A percentile compares a stretch with the other conserved stretches of the same genome.
Evolutionary conservation across 2,329 filamentous ascomycete species (phyloP).

Genomic region (Colletotrichum sp.): DNA sequence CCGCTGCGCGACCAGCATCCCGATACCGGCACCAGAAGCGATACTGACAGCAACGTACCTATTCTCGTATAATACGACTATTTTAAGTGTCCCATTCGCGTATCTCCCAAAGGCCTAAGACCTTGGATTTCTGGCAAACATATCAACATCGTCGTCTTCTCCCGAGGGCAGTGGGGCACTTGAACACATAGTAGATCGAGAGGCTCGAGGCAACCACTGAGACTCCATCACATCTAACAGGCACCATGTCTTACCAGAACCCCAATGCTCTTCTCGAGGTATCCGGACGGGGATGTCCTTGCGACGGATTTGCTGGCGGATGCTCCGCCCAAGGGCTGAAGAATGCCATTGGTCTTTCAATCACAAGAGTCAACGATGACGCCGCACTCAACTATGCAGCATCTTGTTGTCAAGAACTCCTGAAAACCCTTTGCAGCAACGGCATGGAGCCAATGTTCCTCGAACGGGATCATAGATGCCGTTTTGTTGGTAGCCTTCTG

Average conservation of each 20-base stretch:
- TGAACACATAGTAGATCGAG: neutral
- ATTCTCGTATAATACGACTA: fast-evolving
- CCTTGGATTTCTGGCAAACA: neutral
- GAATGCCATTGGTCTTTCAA: neutral
- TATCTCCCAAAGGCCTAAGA: neutral
- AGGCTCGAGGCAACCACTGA: neutral
- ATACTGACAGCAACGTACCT: neutral
- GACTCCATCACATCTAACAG: neutral
- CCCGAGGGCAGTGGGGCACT: neutral
- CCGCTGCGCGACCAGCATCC: neutral
- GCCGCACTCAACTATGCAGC: neutral
- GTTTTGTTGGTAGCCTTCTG: neutral
- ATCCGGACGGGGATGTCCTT: neutral
- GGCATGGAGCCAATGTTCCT: neutral
- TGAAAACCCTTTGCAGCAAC: fast-evolving
- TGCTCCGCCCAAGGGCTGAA: neutral
- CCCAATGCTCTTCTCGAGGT: neutral
- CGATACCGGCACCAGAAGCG: neutral
- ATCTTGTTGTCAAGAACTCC: neutral
- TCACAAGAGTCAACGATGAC: neutral
- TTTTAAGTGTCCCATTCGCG: neutral
- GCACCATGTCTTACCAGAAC: neutral
- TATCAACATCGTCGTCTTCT: neutral
- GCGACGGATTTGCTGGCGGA: neutral
- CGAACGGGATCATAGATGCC: neutral